Percentiles rank a stretch among this genome's conserved stretches.
Evolutionary conservation across 257 asterid species (phyloP).

Genomic region (Petunia secreta): DNA sequence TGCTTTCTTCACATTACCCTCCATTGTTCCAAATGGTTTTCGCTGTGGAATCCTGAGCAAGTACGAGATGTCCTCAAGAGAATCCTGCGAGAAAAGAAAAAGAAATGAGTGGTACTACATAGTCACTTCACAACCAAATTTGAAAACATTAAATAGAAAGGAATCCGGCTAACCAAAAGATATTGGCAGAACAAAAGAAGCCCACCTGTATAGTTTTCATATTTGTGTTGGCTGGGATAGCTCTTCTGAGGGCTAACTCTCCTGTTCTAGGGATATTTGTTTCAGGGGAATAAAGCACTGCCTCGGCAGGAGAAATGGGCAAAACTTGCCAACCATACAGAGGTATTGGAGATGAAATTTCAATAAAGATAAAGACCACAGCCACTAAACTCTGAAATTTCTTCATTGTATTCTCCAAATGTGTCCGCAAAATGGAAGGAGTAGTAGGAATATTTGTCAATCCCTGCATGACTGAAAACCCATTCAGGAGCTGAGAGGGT

Average conservation of each 20-base stretch:
- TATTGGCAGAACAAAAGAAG: neutral
- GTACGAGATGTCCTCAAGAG: slow-evolving; percentile 93
- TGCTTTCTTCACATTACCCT: slow-evolving; percentile 93
- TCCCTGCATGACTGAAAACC: slow-evolving; percentile 55
- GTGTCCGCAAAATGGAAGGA: slow-evolving; percentile 30
- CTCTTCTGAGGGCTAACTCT: slow-evolving; percentile 94
- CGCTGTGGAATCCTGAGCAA: slow-evolving; percentile 97
- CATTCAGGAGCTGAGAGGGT: slow-evolving; percentile 33
- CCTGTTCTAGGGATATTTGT: slow-evolving; percentile 96
- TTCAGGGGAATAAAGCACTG: slow-evolving; percentile 95
- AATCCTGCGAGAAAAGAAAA: slow-evolving; percentile 54
- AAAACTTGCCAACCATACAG: slow-evolving; percentile 45
- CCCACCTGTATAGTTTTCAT: slow-evolving; percentile 94
- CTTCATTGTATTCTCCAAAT: slow-evolving; percentile 50
- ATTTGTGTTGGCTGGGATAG: slow-evolving; percentile 92
- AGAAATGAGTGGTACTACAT: neutral
- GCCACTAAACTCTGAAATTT: slow-evolving; percentile 55
- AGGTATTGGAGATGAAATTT: slow-evolving; percentile 70
- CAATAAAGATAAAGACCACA: slow-evolving; percentile 54
- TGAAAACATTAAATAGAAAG: neutral
- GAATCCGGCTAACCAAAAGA: neutral
- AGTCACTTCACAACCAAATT: neutral
- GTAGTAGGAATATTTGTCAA: slow-evolving; percentile 34
- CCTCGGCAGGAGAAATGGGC: slow-evolving; percentile 71
- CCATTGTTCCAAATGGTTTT: slow-evolving; percentile 98